Conservation (phyloP, 345 rosid species). For the Eutrema heterophyllum region DNA sequence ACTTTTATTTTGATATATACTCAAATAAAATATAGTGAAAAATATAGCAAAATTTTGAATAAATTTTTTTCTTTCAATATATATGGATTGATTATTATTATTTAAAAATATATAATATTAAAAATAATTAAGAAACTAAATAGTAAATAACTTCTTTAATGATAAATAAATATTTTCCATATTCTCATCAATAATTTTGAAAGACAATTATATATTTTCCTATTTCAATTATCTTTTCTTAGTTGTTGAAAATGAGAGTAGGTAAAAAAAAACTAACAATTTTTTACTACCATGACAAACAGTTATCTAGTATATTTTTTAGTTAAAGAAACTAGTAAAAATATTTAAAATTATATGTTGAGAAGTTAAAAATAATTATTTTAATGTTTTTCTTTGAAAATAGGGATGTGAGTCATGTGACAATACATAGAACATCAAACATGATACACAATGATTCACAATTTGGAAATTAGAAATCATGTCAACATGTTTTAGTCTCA, state of each 20-base stretch:
- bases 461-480: constrained; percentile 16
- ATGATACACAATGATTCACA: neutral
- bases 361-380: neutral
- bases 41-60: too few species aligned
- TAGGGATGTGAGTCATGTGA: neutral
- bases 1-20: too few species aligned
- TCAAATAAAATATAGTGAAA: too few species aligned
- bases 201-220: too few species aligned
- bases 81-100: too few species aligned
- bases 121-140: too few species aligned
- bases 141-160: too few species aligned
- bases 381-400: neutral
- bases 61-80: too few species aligned
- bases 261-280: neutral
- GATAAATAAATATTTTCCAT: too few species aligned
- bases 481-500: neutral
- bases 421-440: neutral
- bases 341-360: neutral
- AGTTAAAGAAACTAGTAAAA: neutral
- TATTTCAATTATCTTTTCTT: too few species aligned
- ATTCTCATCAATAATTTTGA: too few species aligned
- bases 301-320: neutral
- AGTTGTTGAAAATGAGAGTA: neutral
- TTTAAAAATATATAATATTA: too few species aligned
- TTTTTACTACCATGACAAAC: neutral